Conservation (phyloP, 192 early-diverging fungal genomes). For the Phycomyces nitens region DNA sequence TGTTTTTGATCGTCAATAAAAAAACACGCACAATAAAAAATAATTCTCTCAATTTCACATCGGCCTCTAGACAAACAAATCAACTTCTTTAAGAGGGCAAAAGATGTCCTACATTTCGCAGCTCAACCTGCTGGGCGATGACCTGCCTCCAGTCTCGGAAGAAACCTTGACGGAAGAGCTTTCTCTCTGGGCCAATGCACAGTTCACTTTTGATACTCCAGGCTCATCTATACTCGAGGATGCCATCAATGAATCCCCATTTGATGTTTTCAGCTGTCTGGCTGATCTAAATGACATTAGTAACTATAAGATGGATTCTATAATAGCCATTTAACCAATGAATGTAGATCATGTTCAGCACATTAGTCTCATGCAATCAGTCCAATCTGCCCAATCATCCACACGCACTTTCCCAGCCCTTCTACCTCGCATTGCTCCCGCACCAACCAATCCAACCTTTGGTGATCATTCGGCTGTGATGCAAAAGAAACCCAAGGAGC, state of each 20-base stretch:
- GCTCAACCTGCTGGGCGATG: slow-evolving; percentile 26
- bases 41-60: no score
- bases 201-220: slow-evolving; percentile 68
- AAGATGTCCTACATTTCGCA: slow-evolving; percentile 31
- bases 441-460: neutral
- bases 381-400: neutral
- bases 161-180: slow-evolving; percentile 67
- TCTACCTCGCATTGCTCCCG: slow-evolving; percentile 16
- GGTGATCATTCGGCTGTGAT: neutral
- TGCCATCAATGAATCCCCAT: slow-evolving; percentile 9
- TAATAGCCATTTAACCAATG: no score
- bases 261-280: neutral
- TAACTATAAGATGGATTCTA: neutral
- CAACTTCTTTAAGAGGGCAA: neutral
- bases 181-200: slow-evolving; percentile 67
- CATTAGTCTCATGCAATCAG: no score
- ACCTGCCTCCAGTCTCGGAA: slow-evolving; percentile 32
- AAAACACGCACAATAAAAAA: no score
- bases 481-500: neutral
- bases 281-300: neutral
- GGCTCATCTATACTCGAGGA: slow-evolving; percentile 42
- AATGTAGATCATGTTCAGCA: no score
- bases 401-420: neutral
- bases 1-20: no score
- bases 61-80: no score